Conservation (phyloP, 2,329 filamentous ascomycete genomes). For the Epichloe typhina region DNA sequence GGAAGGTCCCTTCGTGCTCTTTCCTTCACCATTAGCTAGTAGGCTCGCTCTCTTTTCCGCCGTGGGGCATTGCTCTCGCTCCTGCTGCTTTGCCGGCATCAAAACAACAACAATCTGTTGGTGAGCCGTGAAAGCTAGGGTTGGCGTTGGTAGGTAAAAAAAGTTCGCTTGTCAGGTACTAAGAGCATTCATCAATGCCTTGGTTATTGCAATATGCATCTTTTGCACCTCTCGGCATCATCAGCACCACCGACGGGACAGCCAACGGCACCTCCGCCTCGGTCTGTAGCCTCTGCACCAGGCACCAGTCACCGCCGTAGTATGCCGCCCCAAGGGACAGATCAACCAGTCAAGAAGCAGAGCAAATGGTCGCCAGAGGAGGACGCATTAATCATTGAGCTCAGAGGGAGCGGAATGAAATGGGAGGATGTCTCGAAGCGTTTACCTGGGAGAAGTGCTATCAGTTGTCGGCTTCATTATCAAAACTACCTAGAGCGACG, state of each 20-base stretch:
- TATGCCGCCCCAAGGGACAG: conserved; percentile 34
- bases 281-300: conserved; percentile 19
- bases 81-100: too few relatives aligned
- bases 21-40: too few relatives aligned
- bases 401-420: conserved; percentile 86
- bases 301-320: conserved; percentile 20
- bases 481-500: conserved; percentile 93
- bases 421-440: conserved; percentile 97
- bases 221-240: conserved; percentile 3
- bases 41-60: too few relatives aligned
- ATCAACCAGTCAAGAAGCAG: conserved; percentile 79
- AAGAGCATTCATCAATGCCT: too few relatives aligned
- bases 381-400: conserved; percentile 83
- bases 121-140: too few relatives aligned
- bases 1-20: too few relatives aligned
- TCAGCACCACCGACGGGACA: background rate
- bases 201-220: too few relatives aligned
- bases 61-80: too few relatives aligned
- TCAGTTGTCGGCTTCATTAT: conserved; percentile 88
- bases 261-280: background rate
- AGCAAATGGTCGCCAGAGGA: conserved; percentile 95
- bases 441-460: conserved; percentile 79
- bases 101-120: too few relatives aligned
- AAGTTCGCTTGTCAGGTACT: too few relatives aligned
- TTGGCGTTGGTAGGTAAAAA: too few relatives aligned